Base-by-base conservation (phyloP, 2,329 filamentous ascomycete genomes). In the Xylariaceae sp. region DNA sequence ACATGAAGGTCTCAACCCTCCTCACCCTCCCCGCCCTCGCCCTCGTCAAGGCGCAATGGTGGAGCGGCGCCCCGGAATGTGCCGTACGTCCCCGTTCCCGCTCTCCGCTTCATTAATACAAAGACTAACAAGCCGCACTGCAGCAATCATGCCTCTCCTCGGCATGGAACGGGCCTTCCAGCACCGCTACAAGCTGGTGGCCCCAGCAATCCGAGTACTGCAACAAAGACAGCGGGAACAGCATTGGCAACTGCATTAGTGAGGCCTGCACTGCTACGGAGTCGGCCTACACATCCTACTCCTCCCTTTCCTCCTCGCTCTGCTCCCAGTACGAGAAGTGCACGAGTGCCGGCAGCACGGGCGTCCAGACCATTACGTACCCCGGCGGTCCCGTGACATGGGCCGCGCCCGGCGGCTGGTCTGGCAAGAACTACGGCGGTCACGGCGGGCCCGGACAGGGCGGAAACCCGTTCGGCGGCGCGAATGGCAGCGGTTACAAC, bases 131-230 rank as follows among this genome's bases (percentile, higher is more conserved):
- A 13, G 8, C n/a, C 49, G 5, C 45, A 10, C 9, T 45, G 49
- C 59, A 78, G 77, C 71, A 77, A 70, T 71, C 72, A 56, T 79
- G 77, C 59, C 70, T 78, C 52, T 76, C 75, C 8, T 76, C 75
- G 2, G 69, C 67, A 54, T 78, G 71, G 68, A 57, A 30, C 62
- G 65, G 42, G 55, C 66, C 69, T 48, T 65, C 70, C 39, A 62
- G 66, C 50, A 68, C 68, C 13, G 57, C 57, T 5, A 64, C 65
- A 11, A 71, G 70, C 64, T 68, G 51, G 58, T 72, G 71, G 70
- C 71, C 70, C 1, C 65, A 65, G 42, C 70, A 73, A 57, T 68
- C 68, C 57, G 66, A 64, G 52, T 72, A 72, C 65, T 72, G 70
- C 67, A 66, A 68, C 59, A 50, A 61, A 8, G 62, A 64, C 59